phyloP scores from a whole-genome alignment of 164 flowering plant genomes.

The Magnolia sinica region DNA sequence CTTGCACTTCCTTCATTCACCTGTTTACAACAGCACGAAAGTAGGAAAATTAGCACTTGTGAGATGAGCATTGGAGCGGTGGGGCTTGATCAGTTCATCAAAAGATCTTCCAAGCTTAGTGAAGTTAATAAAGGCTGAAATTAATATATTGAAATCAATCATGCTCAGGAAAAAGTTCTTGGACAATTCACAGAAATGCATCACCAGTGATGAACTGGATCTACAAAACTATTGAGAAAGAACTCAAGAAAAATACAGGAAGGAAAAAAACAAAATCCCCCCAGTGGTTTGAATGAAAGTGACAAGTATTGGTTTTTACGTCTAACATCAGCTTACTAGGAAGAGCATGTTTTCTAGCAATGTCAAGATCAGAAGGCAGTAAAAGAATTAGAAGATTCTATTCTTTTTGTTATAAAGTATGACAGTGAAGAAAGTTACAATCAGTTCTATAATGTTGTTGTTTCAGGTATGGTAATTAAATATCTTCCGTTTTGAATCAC shows the following conservation, averaged over 20 bases:
- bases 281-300: not conserved
- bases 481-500: too few species aligned
- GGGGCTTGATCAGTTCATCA: not conserved
- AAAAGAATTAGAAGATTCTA: not conserved
- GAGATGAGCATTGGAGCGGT: not conserved
- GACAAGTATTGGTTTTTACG: too few species aligned
- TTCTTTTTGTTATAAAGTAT: not conserved
- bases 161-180: not conserved
- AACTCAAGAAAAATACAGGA: not conserved
- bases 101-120: slow-evolving; percentile 1
- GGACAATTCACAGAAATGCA: not conserved
- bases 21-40: slow-evolving; percentile 31
- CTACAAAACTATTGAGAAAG: not conserved
- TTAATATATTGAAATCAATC: not conserved
- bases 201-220: not conserved
- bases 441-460: not conserved
- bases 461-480: not conserved
- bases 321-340: not conserved
- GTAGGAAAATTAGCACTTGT: not conserved
- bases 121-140: not conserved
- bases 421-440: not conserved
- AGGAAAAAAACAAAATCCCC: not conserved
- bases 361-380: not conserved
- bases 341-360: not conserved
- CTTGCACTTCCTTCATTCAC: slow-evolving; percentile 98